Evolutionary conservation across 169 alveolate genomes (phyloP).

Genomic region (Cyclospora cayetanensis): DNA sequence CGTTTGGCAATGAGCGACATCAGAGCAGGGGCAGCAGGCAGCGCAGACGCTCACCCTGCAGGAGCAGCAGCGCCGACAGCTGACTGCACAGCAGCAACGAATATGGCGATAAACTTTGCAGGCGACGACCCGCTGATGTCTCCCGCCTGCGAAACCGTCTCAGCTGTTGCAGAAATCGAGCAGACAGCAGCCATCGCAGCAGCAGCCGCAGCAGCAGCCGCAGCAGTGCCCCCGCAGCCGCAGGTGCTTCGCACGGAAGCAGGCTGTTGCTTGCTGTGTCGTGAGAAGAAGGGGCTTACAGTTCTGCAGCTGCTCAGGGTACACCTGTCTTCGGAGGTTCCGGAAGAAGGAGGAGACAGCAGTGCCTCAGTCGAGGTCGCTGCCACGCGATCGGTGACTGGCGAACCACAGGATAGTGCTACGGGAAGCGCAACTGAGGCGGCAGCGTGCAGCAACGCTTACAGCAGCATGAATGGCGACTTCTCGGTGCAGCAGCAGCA

Average conservation of each 20-base stretch:
- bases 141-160: too few species aligned
- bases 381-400: too few species aligned
- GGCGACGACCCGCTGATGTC: too few species aligned
- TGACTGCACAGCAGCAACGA: too few species aligned
- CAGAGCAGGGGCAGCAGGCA: too few species aligned
- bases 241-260: conserved; percentile 25
- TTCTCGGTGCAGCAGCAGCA: conserved; percentile 26
- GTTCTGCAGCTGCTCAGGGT: conserved; percentile 39
- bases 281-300: conserved; percentile 26
- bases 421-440: not conserved
- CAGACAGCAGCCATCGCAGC: too few species aligned
- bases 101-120: too few species aligned
- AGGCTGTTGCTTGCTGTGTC: conserved; percentile 44
- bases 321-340: conserved; percentile 4
- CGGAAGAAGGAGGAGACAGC: not conserved
- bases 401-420: not conserved
- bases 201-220: conserved; percentile 19
- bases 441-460: not conserved
- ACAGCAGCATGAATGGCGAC: not conserved
- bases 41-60: too few species aligned
- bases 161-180: too few species aligned
- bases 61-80: too few species aligned
- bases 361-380: not conserved
- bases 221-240: conserved; percentile 34
- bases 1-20: too few species aligned